phyloP scores from a whole-genome alignment of 2,329 filamentous ascomycete species.

The Hypomyces rosellus region DNA sequence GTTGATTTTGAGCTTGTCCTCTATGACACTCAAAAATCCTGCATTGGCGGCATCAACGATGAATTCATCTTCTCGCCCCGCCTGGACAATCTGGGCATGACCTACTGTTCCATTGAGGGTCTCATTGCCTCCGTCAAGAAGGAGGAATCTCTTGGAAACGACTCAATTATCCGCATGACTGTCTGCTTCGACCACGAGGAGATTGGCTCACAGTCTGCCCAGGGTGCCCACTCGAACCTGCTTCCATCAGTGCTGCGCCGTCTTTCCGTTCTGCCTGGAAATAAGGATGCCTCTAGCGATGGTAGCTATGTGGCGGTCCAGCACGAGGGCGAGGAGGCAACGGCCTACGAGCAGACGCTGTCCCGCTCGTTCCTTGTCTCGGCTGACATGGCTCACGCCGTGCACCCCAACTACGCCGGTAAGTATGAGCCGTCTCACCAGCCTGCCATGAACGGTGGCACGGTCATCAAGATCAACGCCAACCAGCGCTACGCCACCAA shows the following conservation, averaged over 20 bases:
- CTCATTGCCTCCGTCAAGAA: conserved; percentile 72
- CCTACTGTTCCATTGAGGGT: conserved; percentile 82
- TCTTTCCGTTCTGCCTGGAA: conserved; percentile 69
- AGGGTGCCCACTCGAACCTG: conserved; percentile 89
- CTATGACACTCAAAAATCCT: conserved; percentile 89
- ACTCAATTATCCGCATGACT: conserved; percentile 80
- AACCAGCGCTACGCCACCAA: conserved; percentile 97
- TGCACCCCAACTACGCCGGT: conserved; percentile 87
- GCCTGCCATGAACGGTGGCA: conserved; percentile 93
- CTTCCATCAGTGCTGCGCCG: conserved; percentile 82
- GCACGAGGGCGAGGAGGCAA: conserved; percentile 58
- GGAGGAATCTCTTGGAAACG: conserved; percentile 60
- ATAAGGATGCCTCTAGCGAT: conserved; percentile 60
- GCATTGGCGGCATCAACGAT: conserved; percentile 81
- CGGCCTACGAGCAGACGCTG: conserved; percentile 89
- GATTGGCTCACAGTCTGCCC: conserved; percentile 85
- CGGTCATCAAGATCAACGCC: conserved; percentile 96
- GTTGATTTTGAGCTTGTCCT: conserved; percentile 95
- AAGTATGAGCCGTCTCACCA: conserved; percentile 92
- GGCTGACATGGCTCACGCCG: conserved; percentile 94
- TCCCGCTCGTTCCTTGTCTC: conserved; percentile 89
- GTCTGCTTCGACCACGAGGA: conserved; percentile 98
- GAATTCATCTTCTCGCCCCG: conserved; percentile 96
- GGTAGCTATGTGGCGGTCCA: conserved; percentile 49
- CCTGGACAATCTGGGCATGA: conserved; percentile 94